Evolutionary conservation across 768 basidiomycete species (phyloP).

Genomic region (Auricularia cornea): DNA sequence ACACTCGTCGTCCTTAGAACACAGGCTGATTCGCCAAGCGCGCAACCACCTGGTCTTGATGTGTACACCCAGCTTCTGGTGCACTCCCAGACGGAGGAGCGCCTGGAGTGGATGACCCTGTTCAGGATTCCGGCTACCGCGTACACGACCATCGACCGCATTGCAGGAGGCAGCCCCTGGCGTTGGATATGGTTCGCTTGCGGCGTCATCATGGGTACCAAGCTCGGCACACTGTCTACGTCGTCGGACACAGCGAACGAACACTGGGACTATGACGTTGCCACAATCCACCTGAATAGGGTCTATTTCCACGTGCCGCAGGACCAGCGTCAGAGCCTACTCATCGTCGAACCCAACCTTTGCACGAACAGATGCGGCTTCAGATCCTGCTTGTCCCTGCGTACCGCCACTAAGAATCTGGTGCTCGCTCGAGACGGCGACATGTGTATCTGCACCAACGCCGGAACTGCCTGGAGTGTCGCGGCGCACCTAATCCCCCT

Average conservation of each 20-base stretch:
- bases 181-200: neutral
- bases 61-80: too few species aligned
- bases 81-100: neutral
- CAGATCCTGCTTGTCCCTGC: neutral
- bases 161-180: neutral
- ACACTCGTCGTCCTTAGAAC: too few species aligned
- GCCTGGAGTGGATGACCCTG: neutral
- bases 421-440: neutral
- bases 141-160: neutral
- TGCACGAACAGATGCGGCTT: neutral
- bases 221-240: neutral
- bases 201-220: neutral
- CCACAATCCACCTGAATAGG: neutral
- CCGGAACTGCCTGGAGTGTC: neutral
- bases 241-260: neutral
- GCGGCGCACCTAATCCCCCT: neutral
- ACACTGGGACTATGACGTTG: neutral
- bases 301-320: neutral
- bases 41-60: too few species aligned
- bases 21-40: too few species aligned
- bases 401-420: neutral
- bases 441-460: neutral
- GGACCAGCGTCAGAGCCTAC: neutral
- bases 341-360: neutral
- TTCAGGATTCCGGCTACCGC: neutral